These are phyloP conservation scores for Pseudocercospora fuligena DNA, from an alignment of 2,329 filamentous ascomycete genomes.

Conservation along the genomic window DNA sequence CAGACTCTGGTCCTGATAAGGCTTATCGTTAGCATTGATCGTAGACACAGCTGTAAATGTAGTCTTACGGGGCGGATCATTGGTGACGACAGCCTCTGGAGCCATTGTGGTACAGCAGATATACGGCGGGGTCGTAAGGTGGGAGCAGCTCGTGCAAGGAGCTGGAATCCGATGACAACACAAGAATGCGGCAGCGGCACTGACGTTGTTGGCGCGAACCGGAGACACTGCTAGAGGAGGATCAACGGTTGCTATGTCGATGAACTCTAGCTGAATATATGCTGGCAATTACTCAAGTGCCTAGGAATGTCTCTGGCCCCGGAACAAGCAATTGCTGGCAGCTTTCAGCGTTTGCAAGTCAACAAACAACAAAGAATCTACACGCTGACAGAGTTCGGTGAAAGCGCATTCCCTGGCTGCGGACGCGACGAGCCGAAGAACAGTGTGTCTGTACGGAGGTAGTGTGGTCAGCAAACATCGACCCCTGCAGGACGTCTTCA, in stretches of 20 bases:
- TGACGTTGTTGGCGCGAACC: background rate
- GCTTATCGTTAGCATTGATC: background rate
- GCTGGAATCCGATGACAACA: background rate
- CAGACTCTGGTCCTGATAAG: slow-evolving; percentile 40
- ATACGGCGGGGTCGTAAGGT: background rate
- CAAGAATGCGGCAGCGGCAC: background rate
- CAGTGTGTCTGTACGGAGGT: too few relatives aligned
- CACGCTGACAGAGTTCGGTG: too few relatives aligned
- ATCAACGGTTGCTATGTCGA: background rate
- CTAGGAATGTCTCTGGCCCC: background rate
- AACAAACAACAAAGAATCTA: background rate
- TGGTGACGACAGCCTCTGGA: slow-evolving; percentile 48
- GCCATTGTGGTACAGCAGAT: slow-evolving; percentile 26
- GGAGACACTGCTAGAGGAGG: background rate
- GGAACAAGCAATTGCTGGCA: background rate
- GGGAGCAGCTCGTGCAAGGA: background rate
- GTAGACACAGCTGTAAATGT: background rate
- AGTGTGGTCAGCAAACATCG: background rate
- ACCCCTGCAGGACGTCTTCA: background rate
- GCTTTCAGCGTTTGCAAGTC: background rate
- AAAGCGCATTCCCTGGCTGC: too few relatives aligned
- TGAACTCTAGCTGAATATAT: background rate
- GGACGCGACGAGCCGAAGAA: too few relatives aligned
- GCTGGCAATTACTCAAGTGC: background rate
- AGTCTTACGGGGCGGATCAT: slow-evolving; percentile 43